Evolutionary conservation across 179 eudicot species (phyloP).

Genomic region (Silene noctiflora): DNA sequence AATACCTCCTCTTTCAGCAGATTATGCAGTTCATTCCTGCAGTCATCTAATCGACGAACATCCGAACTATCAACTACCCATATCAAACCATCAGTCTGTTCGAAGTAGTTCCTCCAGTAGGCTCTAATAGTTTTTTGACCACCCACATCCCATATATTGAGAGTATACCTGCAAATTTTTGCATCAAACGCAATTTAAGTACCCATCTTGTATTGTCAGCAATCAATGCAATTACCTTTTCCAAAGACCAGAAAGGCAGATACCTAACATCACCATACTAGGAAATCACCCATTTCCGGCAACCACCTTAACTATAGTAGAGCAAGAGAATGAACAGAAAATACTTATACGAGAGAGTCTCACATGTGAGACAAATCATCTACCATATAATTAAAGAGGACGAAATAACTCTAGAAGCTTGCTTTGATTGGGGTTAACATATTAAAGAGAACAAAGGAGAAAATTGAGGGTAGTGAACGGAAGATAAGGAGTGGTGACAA

Average conservation of each 20-base stretch:
- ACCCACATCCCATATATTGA: slow-evolving; percentile 99
- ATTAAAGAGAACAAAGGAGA: too few relatives aligned
- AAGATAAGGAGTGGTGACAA: too few relatives aligned
- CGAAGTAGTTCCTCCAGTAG: slow-evolving; percentile 98
- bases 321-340: too few relatives aligned
- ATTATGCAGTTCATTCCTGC: slow-evolving; percentile 80
- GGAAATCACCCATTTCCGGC: too few relatives aligned
- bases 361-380: too few relatives aligned
- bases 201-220: neutral
- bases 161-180: slow-evolving; percentile 55
- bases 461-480: too few relatives aligned
- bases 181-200: slow-evolving; percentile 11
- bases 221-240: neutral
- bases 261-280: neutral
- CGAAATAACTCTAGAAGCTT: too few relatives aligned
- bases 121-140: slow-evolving; percentile 96
- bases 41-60: slow-evolving; percentile 84
- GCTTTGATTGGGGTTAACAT: too few relatives aligned
- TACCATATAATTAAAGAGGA: too few relatives aligned
- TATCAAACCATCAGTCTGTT: slow-evolving; percentile 97
- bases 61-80: slow-evolving; percentile 99
- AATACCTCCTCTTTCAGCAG: slow-evolving; percentile 93
- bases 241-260: neutral
- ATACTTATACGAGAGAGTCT: too few relatives aligned
- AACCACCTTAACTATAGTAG: too few relatives aligned